Evolutionary conservation across 75 land plant genomes (phyloP), one percentile per base, ranked within the genome.

Genomic region (Pinus tabuliformis): DNA sequence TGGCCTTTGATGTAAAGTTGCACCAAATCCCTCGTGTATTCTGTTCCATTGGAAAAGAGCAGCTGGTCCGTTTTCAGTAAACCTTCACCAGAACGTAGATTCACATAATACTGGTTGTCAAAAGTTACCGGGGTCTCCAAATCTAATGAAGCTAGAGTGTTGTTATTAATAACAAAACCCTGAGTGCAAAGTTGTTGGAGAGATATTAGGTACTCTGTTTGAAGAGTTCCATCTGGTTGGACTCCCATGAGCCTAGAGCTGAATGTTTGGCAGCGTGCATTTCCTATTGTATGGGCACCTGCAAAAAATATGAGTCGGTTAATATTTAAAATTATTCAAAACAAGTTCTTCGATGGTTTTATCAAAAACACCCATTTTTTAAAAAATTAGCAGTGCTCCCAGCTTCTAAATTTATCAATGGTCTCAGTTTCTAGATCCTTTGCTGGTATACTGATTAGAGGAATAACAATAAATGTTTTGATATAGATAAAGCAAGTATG

Each of bases 281-380:
- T 87, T 12, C 95, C 95, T 22, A 93, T 85, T 15, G 95, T 89
- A 78, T 93, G 95, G 4, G 88, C 92, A 2, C 95, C 95, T 91
- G 73, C 54, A 49, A 49, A 9, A 49, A 1, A 49, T 9, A 49
- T 9, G 12, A 49, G 9, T 9, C 12, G 9, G 12, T 49, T 49
- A 49, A 49, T 49, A 49, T 9, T 49, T 49, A 49, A 9, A 9
- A 9, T 49, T 9, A 49, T 9, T 3, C 60, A 59, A 6, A 17
- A 59, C 60, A 39, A 4, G 42, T 39, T 6, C 5, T 5, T 39
- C 5, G 39, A 5, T 37, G 39, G 39, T 3, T 37, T 37, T 26
- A 26, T 26, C 26, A 26, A 26, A 26, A 26, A 26, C 26, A 26
- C 0, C 26, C 26, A 26, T 26, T 26, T 26, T 26, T 26, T 0